Percentiles rank a stretch among this genome's conserved stretches.
These are phyloP conservation scores for Mortierella sp. DNA, from an alignment of 371 early-diverging fungal species.

Conservation along the genomic window DNA sequence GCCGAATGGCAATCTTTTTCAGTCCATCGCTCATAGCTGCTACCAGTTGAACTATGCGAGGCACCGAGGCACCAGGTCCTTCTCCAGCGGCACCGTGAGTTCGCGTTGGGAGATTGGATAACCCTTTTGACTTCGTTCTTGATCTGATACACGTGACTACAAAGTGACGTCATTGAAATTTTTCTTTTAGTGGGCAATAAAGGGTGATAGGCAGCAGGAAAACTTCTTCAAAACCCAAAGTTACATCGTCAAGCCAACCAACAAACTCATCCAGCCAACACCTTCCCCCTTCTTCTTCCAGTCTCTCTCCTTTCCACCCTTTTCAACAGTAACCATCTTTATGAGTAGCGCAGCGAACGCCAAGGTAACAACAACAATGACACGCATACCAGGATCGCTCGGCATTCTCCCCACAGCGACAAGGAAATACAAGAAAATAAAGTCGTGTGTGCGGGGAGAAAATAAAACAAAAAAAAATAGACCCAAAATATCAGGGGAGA, in stretches of 20 bases:
- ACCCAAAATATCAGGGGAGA: background rate
- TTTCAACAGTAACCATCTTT: slow-evolving; percentile 46
- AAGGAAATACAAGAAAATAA: background rate
- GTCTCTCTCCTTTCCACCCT: slow-evolving; percentile 13
- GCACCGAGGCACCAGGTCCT: background rate
- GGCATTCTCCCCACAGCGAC: background rate
- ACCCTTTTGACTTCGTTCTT: background rate
- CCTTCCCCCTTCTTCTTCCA: background rate
- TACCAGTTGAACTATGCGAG: background rate
- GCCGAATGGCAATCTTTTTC: too few species aligned
- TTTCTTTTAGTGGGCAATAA: background rate
- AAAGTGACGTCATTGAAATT: background rate
- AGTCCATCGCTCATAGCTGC: too few species aligned
- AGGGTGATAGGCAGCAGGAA: background rate
- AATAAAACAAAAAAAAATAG: slow-evolving; percentile 9
- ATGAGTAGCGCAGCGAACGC: slow-evolving; percentile 60
- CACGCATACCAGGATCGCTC: background rate
- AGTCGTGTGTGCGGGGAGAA: slow-evolving; percentile 7
- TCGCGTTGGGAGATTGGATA: background rate
- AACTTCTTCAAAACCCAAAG: slow-evolving; percentile 6
- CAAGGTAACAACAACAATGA: slow-evolving; percentile 41
- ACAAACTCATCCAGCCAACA: slow-evolving; percentile 9
- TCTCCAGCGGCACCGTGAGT: background rate
- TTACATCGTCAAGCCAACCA: background rate
- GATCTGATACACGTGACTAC: background rate